Conservation (phyloP, 768 basidiomycete genomes). For the Mycena haematopus region DNA sequence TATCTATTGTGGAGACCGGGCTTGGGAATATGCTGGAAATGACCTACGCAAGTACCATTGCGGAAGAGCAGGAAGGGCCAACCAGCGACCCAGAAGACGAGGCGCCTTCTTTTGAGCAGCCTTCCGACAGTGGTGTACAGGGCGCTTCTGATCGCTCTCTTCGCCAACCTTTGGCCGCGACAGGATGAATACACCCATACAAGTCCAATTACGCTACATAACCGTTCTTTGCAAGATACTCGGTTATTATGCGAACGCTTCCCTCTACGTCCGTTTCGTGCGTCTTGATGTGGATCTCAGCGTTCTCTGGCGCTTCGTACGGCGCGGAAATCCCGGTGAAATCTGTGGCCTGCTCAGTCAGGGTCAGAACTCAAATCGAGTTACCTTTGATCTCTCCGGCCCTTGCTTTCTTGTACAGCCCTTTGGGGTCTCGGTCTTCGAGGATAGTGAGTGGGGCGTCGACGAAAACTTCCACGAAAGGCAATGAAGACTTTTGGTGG, state of each 20-base stretch:
- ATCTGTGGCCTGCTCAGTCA: conserved; percentile 53
- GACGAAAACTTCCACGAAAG: conserved; percentile 93
- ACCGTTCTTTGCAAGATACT: conserved; percentile 76
- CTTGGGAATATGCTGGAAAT: conserved; percentile 70
- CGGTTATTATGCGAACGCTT: conserved; percentile 78
- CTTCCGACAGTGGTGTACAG: conserved; percentile 21
- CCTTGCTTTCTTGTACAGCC: conserved; percentile 95
- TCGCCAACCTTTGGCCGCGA: conserved; percentile 18
- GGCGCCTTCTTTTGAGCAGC: conserved; percentile 20
- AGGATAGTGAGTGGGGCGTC: conserved; percentile 90
- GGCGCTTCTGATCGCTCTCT: conserved; percentile 14
- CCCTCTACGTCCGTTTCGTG: conserved; percentile 78
- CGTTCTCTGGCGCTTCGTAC: conserved; percentile 84
- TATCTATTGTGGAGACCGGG: conserved; percentile 76
- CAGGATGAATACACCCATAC: conserved; percentile 17
- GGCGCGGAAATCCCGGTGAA: conserved; percentile 99
- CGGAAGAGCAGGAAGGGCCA: conserved; percentile 64
- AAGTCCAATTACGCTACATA: conserved; percentile 48
- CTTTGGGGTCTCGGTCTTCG: conserved; percentile 95
- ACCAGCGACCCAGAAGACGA: conserved; percentile 28
- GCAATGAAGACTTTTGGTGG: conserved; percentile 73
- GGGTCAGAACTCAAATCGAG: conserved; percentile 14
- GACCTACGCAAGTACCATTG: conserved; percentile 58
- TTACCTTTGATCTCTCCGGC: conserved; percentile 95
- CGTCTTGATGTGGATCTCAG: conserved; percentile 94